A percentile compares a stretch with the other conserved stretches of the same genome.
Evolutionary conservation across 441 rosid species (phyloP).

Genomic region (Populus tomentosa): DNA sequence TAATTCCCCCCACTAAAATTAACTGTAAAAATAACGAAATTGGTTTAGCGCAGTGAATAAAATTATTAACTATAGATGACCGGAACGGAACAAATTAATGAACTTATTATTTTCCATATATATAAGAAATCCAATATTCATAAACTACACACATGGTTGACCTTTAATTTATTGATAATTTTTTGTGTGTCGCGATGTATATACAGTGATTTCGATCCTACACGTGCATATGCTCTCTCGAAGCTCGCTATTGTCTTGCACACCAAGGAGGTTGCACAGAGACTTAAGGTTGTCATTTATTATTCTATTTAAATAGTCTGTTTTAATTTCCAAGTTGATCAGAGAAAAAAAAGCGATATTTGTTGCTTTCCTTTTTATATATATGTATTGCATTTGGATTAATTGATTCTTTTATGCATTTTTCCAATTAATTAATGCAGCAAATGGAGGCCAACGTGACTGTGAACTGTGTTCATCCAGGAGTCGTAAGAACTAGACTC

Average conservation of each 20-base stretch:
- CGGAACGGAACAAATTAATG: not conserved
- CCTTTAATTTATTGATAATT: constrained; percentile 8
- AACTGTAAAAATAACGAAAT: not conserved
- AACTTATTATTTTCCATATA: too few relatives aligned
- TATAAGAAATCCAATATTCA: not conserved
- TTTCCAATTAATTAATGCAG: constrained; percentile 29
- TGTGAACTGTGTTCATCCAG: constrained; percentile 86
- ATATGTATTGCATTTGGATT: not conserved
- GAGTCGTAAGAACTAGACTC: constrained; percentile 86
- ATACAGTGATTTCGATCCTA: constrained; percentile 60
- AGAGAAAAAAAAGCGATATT: constrained; percentile 18
- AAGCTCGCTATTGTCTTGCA: constrained; percentile 88
- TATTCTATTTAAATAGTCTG: not conserved
- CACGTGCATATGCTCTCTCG: constrained; percentile 93
- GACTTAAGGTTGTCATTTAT: constrained; percentile 47
- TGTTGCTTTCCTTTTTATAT: constrained; percentile 30
- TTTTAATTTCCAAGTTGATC: not conserved
- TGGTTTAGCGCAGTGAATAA: not conserved
- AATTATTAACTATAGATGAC: not conserved
- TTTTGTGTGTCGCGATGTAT: not conserved
- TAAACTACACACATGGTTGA: constrained; percentile 11
- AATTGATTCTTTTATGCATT: not conserved
- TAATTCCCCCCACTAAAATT: not conserved
- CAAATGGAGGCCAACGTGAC: constrained; percentile 76
- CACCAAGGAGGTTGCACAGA: constrained; percentile 69